Percentiles rank a stretch among this genome's conserved stretches.
These are phyloP conservation scores for Sungouiozyma ichnusensis DNA, from an alignment of 805 yeast genomes.

Conservation along the genomic window DNA sequence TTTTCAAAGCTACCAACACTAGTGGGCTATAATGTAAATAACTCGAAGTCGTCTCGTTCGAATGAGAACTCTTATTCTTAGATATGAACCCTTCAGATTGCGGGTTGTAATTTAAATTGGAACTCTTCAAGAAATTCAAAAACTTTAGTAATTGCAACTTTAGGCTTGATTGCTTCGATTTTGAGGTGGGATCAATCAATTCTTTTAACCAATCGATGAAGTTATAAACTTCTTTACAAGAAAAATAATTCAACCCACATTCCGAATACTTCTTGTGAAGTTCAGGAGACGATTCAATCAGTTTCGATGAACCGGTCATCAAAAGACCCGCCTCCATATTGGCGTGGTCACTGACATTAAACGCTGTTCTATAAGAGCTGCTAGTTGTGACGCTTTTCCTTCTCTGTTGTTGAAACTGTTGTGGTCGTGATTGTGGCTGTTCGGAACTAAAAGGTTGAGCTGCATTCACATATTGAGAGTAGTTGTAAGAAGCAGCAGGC, in stretches of 20 bases:
- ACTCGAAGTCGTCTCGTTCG: slow-evolving; percentile 8
- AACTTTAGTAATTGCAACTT: slow-evolving; percentile 26
- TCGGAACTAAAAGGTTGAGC: slow-evolving; percentile 1
- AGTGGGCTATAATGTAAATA: slow-evolving; percentile 30
- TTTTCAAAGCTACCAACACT: slow-evolving; percentile 43
- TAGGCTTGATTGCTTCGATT: slow-evolving; percentile 1
- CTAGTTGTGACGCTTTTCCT: background rate
- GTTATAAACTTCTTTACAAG: slow-evolving; percentile 32
- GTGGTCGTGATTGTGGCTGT: background rate
- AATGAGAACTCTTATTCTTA: slow-evolving; percentile 9
- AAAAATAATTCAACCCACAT: slow-evolving; percentile 45
- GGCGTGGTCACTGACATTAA: background rate
- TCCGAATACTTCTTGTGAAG: slow-evolving; percentile 39
- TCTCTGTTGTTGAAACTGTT: background rate
- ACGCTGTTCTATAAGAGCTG: background rate
- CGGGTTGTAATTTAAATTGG: slow-evolving; percentile 36
- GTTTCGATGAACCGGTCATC: slow-evolving; percentile 26
- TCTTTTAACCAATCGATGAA: slow-evolving; percentile 31
- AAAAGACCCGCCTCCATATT: background rate
- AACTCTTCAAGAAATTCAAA: slow-evolving; percentile 32
- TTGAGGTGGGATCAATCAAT: slow-evolving; percentile 12
- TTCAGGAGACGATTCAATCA: slow-evolving; percentile 42
- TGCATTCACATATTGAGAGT: slow-evolving; percentile 5
- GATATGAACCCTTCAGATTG: slow-evolving; percentile 28
- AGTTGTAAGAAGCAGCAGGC: slow-evolving; percentile 2